phyloP scores from a whole-genome alignment of 306 rosid genomes.

The Quercus gilva region DNA sequence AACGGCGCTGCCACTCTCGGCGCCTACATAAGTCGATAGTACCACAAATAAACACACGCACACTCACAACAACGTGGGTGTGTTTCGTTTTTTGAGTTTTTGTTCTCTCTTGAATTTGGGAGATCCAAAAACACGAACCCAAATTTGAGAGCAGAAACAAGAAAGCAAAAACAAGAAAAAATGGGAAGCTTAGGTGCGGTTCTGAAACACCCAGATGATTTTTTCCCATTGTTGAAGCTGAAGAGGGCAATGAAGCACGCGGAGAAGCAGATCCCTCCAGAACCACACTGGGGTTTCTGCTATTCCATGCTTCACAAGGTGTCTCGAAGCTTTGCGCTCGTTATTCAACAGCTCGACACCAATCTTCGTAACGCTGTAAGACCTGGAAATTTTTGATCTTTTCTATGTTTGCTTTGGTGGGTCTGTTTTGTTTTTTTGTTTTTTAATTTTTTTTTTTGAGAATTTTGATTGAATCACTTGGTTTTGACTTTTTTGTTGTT shows the following conservation, averaged over 20 bases:
- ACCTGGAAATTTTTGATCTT: background rate
- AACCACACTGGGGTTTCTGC: constrained; percentile 93
- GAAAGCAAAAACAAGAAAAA: background rate
- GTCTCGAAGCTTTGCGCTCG: constrained; percentile 86
- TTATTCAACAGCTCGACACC: constrained; percentile 81
- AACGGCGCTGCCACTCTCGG: too few species aligned
- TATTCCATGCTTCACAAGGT: constrained; percentile 88
- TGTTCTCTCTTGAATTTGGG: background rate
- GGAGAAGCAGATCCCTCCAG: constrained; percentile 90
- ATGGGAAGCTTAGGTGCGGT: constrained; percentile 75
- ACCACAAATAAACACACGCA: background rate
- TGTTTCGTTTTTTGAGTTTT: background rate
- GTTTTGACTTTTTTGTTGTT: background rate
- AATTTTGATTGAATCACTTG: background rate
- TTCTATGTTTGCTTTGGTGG: background rate
- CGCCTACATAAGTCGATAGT: background rate
- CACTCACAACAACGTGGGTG: background rate
- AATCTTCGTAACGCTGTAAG: constrained; percentile 95
- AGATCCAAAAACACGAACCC: background rate
- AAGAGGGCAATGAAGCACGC: constrained; percentile 71
- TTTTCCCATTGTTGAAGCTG: constrained; percentile 76
- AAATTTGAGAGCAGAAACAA: background rate
- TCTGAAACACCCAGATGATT: constrained; percentile 81
- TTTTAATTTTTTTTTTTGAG: background rate
- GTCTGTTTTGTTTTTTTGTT: background rate